These are phyloP conservation scores for Panaeolus cyanescens DNA, from an alignment of 768 basidiomycete genomes.

Conservation along the genomic window DNA sequence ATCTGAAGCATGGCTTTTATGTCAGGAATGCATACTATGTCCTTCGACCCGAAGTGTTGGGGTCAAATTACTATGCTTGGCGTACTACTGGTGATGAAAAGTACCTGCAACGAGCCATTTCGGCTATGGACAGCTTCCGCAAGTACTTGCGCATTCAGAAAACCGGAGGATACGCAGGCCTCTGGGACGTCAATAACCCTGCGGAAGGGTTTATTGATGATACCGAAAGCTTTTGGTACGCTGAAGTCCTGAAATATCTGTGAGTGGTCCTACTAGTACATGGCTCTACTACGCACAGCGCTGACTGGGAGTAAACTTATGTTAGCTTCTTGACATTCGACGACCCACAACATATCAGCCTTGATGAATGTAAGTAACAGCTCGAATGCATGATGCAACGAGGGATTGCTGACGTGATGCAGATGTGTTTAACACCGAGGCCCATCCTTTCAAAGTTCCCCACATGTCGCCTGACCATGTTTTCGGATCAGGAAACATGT, in stretches of 20 bases:
- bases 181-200: slow-evolving; percentile 56
- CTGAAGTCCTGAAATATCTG: slow-evolving; percentile 79
- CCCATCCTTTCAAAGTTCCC: slow-evolving; percentile 67
- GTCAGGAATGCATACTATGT: slow-evolving; percentile 57
- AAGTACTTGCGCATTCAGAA: slow-evolving; percentile 42
- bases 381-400: not conserved
- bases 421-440: slow-evolving; percentile 76
- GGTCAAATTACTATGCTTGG: slow-evolving; percentile 82
- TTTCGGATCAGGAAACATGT: slow-evolving; percentile 1
- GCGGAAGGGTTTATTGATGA: slow-evolving; percentile 52
- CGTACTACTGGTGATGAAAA: slow-evolving; percentile 69
- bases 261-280: slow-evolving; percentile 24
- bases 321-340: slow-evolving; percentile 75
- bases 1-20: slow-evolving; percentile 66
- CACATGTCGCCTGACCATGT: slow-evolving; percentile 19
- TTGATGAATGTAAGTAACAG: slow-evolving; percentile 60
- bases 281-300: not conserved
- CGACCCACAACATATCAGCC: slow-evolving; percentile 62
- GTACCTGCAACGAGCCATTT: slow-evolving; percentile 67
- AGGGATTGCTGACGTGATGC: not conserved
- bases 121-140: slow-evolving; percentile 60
- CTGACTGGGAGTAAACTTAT: too few species aligned
- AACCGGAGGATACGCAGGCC: slow-evolving; percentile 52
- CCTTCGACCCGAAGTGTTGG: slow-evolving; percentile 76
- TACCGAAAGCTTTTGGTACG: slow-evolving; percentile 72